Evolutionary conservation across 1,139 yeast species (phyloP), one percentile per base, ranked within the genome.

Genomic region (Arxiozyma heterogenica): DNA sequence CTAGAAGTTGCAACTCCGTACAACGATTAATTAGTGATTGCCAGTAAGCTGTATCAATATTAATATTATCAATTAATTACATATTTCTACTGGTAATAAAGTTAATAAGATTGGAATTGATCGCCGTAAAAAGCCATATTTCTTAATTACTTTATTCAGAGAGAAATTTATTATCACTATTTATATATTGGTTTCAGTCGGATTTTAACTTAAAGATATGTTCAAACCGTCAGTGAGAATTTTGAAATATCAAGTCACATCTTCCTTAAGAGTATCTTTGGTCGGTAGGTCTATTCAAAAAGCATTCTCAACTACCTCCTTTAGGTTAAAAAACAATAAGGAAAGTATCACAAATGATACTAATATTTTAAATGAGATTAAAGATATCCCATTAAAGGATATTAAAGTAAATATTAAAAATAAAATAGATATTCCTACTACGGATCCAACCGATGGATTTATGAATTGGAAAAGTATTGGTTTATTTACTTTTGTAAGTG

Each of bases 371-470:
- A 41, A 53, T 9, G 53, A 53, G 2, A 44, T 44, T 7, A 53
- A 45, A 41, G 41, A 53, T 17, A 47, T 47, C 12, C 51, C 51
- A 21, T 49, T 51, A 17, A 49, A 44, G 34, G 51, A 51, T 27
- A 51, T 48, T n/a, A 42, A 51, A 48, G 51, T 51, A 3, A 53
- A 44, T 18, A 38, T 42, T 17, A 17, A 17, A 1, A 17, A 23
- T 0, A 38, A 21, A 1, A 49, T 41, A n/a, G 43, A 23, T 11
- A 21, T 12, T 21, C 43, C 43, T 22, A 50, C 18, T 23, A 30
- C 21, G 12, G 23, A 23, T 25, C 67, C 59, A 27, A 69, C 72
- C 25, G 49, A 41, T 66, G 47, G 47, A n/a, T 46, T 54, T 12
- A 21, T 47, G 18, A 51, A 53, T 15, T 57, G 61, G 60, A 51